Conservation (phyloP, 306 rosid species). For the Urtica urens region DNA sequence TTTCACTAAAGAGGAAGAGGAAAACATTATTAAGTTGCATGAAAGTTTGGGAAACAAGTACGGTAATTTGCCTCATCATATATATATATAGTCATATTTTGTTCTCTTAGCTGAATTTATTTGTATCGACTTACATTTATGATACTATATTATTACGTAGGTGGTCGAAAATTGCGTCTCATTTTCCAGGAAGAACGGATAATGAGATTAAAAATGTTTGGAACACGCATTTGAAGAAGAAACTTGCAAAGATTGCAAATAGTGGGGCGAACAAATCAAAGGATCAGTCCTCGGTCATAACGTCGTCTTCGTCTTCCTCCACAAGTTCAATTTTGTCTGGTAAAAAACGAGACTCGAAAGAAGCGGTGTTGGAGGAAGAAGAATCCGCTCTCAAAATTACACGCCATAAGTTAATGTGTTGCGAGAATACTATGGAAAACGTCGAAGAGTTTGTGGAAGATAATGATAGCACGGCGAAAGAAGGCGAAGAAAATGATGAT, state of each 20-base stretch:
- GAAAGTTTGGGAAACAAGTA: constrained; percentile 69
- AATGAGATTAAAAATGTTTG: constrained; percentile 94
- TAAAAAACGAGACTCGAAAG: constrained; percentile 9
- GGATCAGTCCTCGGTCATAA: constrained; percentile 37
- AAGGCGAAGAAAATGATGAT: not conserved
- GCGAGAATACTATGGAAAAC: not conserved
- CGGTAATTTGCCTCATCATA: too few species aligned
- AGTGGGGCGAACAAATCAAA: constrained; percentile 30
- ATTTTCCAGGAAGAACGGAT: constrained; percentile 77
- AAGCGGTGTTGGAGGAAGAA: not conserved
- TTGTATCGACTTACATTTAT: too few species aligned
- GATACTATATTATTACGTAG: constrained; percentile 22
- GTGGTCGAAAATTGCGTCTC: constrained; percentile 88
- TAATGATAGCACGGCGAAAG: constrained; percentile 11
- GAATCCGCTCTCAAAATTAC: constrained; percentile 16
- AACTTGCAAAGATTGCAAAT: constrained; percentile 14
- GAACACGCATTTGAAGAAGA: constrained; percentile 92
- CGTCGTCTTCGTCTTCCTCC: constrained; percentile 42
- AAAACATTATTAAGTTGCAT: constrained; percentile 48
- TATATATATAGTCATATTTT: not conserved
- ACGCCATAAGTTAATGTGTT: constrained; percentile 8
- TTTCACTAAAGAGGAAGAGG: constrained; percentile 64
- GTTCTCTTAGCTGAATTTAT: not conserved
- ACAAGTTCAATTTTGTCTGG: constrained; percentile 27
- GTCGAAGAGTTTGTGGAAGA: constrained; percentile 2